These are phyloP conservation scores for Bryopsis sp. DNA, from an alignment of 139 green algal genomes.

Conservation along the genomic window DNA sequence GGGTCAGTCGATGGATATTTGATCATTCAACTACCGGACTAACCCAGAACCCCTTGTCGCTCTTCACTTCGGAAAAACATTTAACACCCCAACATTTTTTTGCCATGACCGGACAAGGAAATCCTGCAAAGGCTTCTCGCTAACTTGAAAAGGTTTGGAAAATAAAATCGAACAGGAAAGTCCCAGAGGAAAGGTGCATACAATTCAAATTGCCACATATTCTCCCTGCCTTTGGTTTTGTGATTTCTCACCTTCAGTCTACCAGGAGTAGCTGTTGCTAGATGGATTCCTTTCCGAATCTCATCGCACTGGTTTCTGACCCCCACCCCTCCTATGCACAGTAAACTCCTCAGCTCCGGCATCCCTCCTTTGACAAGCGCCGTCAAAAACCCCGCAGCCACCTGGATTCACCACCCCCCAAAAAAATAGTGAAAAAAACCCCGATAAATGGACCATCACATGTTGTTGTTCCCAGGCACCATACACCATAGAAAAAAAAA, in stretches of 20 bases:
- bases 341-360: conserved; percentile 70
- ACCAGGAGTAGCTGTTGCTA: conserved; percentile 85
- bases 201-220: no score
- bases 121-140: not conserved
- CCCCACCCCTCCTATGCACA: conserved; percentile 87
- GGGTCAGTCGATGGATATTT: no score
- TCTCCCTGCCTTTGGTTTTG: not conserved
- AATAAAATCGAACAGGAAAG: not conserved
- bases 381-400: conserved; percentile 21
- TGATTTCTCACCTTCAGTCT: conserved; percentile 64
- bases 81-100: no score
- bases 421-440: no score
- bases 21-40: no score
- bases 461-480: not conserved
- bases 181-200: no score
- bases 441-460: no score
- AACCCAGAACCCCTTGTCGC: no score
- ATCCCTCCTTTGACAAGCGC: conserved; percentile 41
- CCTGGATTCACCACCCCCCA: no score
- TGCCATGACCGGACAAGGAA: no score
- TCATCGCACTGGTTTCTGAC: conserved; percentile 38
- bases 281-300: conserved; percentile 71
- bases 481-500: not conserved
- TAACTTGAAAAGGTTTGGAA: not conserved
- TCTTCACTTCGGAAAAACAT: no score